Conservation (phyloP, 1,284 basidiomycete genomes). For the Microbotryomycetes sp. region DNA sequence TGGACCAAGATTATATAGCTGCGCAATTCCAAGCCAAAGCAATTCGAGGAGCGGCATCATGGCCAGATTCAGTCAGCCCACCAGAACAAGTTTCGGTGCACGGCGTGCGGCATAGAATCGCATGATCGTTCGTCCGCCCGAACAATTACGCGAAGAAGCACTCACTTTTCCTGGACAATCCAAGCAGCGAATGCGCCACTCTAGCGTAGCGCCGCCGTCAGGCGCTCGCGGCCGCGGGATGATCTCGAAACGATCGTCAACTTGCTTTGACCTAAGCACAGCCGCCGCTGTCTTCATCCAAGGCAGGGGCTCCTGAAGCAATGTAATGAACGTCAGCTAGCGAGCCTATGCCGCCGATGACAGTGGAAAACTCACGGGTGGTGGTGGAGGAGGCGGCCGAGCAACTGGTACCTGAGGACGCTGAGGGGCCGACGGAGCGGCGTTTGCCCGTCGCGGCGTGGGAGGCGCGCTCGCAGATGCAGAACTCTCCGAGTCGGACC, state of each 20-base stretch:
- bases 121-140: background rate
- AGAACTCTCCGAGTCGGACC: slow-evolving; percentile 6
- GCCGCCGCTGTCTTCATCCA: slow-evolving; percentile 48
- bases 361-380: no score
- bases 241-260: slow-evolving; percentile 73
- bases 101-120: background rate
- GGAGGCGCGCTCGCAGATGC: background rate
- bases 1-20: slow-evolving; percentile 89
- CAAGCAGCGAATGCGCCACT: slow-evolving; percentile 88
- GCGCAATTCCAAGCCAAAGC: slow-evolving; percentile 25
- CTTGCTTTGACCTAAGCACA: slow-evolving; percentile 63
- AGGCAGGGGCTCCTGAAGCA: background rate
- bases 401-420: background rate
- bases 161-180: slow-evolving; percentile 91
- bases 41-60: background rate
- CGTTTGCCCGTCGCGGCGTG: background rate
- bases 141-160: background rate
- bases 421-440: background rate
- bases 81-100: no score
- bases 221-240: slow-evolving; percentile 49
- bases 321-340: background rate
- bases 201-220: slow-evolving; percentile 49
- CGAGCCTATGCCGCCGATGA: no score
- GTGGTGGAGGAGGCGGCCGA: background rate
- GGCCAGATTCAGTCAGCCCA: background rate